Evolutionary conservation across 1,284 basidiomycete species (phyloP).

Genomic region (Inonotus obliquus): DNA sequence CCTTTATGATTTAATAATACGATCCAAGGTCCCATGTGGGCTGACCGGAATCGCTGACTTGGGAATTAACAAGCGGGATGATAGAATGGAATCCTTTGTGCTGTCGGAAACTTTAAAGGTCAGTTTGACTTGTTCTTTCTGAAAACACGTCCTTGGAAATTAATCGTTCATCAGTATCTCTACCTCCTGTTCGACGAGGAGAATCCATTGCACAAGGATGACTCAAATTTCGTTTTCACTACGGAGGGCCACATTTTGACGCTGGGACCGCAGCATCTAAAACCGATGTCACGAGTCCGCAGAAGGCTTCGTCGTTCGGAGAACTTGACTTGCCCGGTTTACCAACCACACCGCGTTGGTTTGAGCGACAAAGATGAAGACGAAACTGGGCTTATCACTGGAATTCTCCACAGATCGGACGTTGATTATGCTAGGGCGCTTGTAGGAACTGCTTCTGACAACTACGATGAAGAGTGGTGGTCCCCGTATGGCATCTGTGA

Average conservation of each 20-base stretch:
- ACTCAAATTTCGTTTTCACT: conserved; percentile 82
- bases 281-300: conserved; percentile 51
- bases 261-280: conserved; percentile 50
- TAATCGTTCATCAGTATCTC: conserved; percentile 60
- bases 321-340: conserved; percentile 69
- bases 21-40: conserved; percentile 81
- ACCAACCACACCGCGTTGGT: conserved; percentile 41
- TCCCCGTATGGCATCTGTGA: conserved; percentile 69
- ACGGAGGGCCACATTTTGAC: conserved; percentile 91
- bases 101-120: conserved; percentile 90
- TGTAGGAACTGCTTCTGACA: conserved; percentile 45
- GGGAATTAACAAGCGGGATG: conserved; percentile 73
- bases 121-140: conserved; percentile 16
- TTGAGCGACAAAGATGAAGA: conserved; percentile 26
- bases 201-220: conserved; percentile 67
- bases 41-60: conserved; percentile 80
- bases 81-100: conserved; percentile 91
- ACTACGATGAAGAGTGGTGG: conserved; percentile 55
- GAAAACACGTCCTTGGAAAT: background rate
- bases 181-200: conserved; percentile 88
- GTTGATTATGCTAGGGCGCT: conserved; percentile 74
- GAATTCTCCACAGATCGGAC: conserved; percentile 68
- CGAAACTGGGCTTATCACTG: conserved; percentile 50
- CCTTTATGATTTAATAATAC: conserved; percentile 66
- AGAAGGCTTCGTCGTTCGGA: conserved; percentile 62